phyloP scores from a whole-genome alignment of 805 yeast species.

The Monosporozyma aquatica region DNA sequence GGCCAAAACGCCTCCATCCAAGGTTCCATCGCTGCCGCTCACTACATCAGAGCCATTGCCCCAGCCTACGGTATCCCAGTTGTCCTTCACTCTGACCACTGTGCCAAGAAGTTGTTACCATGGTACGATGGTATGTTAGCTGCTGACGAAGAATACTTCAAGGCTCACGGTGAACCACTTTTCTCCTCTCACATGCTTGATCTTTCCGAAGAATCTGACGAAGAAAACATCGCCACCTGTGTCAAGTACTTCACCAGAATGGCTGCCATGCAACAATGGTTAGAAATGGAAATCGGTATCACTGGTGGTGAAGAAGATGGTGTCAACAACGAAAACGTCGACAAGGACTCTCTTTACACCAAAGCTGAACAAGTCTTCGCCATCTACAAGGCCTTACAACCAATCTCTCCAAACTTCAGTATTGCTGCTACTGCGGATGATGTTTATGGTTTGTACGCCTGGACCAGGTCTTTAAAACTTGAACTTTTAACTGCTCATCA shows the following conservation, averaged over 20 bases:
- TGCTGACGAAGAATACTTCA: constrained; percentile 91
- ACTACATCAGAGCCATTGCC: constrained; percentile 92
- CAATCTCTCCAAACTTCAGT: constrained; percentile 95
- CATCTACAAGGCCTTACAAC: constrained; percentile 81
- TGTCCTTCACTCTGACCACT: constrained; percentile 94
- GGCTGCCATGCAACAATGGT: constrained; percentile 91
- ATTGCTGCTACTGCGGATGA: constrained; percentile 99
- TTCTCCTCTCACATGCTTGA: constrained; percentile 99
- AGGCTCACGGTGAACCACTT: constrained; percentile 82
- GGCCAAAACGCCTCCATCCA: constrained; percentile 91
- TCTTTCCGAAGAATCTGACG: constrained; percentile 92
- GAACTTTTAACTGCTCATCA: constrained; percentile 94
- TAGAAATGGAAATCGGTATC: constrained; percentile 99
- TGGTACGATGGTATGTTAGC: constrained; percentile 98
- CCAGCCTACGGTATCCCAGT: constrained; percentile 96
- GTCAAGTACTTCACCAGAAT: constrained; percentile 90
- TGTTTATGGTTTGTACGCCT: constrained; percentile 99
- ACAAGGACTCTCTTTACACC: constrained; percentile 83
- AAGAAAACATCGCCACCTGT: constrained; percentile 90
- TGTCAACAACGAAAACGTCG: constrained; percentile 94
- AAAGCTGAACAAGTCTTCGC: constrained; percentile 88
- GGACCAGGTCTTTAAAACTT: constrained; percentile 91
- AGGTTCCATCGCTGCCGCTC: constrained; percentile 96
- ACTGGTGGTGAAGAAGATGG: constrained; percentile 99
- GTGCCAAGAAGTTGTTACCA: constrained; percentile 95